These are phyloP conservation scores for Beauveria australis DNA, from an alignment of 2,329 filamentous ascomycete genomes.

Conservation along the genomic window DNA sequence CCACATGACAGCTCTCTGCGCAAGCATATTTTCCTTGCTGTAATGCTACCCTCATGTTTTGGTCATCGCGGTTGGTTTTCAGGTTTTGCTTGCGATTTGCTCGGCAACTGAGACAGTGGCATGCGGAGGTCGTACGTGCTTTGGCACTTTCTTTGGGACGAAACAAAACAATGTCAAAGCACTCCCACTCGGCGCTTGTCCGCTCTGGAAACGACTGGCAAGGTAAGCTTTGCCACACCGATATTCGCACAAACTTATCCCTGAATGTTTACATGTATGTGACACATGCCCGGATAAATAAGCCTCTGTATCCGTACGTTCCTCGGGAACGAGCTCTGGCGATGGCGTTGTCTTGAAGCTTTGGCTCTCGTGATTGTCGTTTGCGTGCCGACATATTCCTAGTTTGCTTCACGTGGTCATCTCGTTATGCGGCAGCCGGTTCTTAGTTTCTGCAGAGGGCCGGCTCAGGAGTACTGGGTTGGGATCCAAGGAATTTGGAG, in stretches of 20 bases:
- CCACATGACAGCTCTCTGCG: neutral
- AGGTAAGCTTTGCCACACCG: neutral
- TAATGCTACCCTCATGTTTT: neutral
- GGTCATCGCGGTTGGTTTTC: neutral
- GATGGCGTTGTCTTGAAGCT: neutral
- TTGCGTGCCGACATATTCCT: neutral
- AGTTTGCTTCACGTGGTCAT: constrained; percentile 5
- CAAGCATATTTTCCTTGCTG: neutral
- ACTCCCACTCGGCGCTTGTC: neutral
- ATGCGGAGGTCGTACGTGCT: neutral
- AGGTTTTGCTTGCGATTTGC: neutral
- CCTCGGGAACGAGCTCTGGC: neutral
- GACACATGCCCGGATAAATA: neutral
- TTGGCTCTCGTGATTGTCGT: neutral
- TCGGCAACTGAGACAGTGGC: constrained; percentile 5
- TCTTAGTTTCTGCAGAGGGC: neutral
- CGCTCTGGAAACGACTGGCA: neutral
- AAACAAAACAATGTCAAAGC: constrained; percentile 7
- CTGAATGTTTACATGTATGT: neutral
- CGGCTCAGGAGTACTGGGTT: neutral
- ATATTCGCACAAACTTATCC: neutral
- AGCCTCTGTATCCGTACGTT: too few species aligned
- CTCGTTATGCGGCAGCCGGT: neutral
- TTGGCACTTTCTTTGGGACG: neutral
- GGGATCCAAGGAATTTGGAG: neutral